Conservation (phyloP, 2,329 filamentous ascomycete species). For the Calonectria naviculata region DNA sequence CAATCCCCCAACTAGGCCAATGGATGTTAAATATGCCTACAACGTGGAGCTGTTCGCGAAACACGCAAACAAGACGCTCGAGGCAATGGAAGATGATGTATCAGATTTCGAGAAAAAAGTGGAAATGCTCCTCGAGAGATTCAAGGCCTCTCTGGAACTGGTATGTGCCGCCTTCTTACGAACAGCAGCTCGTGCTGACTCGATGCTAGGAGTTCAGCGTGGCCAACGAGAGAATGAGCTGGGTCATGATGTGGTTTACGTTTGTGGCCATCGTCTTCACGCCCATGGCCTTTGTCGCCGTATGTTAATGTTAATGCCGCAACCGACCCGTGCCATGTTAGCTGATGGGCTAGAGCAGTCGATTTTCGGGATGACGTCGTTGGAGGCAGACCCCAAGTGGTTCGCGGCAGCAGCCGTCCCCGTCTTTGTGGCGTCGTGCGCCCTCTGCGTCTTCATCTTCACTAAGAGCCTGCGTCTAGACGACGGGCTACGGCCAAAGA, state of each 20-base stretch:
- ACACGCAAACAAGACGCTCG: neutral
- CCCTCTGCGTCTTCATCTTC: conserved; percentile 8
- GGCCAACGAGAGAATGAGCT: conserved; percentile 15
- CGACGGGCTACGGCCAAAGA: conserved; percentile 1
- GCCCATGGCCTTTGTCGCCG: conserved; percentile 10
- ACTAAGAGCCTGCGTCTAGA: conserved; percentile 1
- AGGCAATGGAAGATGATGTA: conserved; percentile 8
- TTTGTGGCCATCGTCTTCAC: conserved; percentile 17
- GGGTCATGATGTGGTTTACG: conserved; percentile 21
- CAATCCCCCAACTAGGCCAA: neutral
- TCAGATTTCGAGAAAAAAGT: conserved; percentile 6
- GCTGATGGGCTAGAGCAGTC: neutral
- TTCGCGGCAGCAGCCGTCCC: conserved; percentile 1
- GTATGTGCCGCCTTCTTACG: neutral
- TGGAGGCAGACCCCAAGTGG: conserved; percentile 13
- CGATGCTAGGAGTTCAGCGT: conserved; percentile 1
- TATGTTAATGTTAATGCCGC: conserved; percentile 8
- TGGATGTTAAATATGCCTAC: neutral
- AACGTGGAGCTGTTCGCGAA: neutral
- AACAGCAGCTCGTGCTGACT: neutral
- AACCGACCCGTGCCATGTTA: neutral
- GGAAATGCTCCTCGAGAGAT: conserved; percentile 14
- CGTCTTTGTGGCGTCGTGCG: neutral
- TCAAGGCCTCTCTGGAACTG: conserved; percentile 10
- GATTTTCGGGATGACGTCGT: conserved; percentile 17